Evolutionary conservation across 169 alveolate species (phyloP).

Genomic region (Eimeria praecox): DNA sequence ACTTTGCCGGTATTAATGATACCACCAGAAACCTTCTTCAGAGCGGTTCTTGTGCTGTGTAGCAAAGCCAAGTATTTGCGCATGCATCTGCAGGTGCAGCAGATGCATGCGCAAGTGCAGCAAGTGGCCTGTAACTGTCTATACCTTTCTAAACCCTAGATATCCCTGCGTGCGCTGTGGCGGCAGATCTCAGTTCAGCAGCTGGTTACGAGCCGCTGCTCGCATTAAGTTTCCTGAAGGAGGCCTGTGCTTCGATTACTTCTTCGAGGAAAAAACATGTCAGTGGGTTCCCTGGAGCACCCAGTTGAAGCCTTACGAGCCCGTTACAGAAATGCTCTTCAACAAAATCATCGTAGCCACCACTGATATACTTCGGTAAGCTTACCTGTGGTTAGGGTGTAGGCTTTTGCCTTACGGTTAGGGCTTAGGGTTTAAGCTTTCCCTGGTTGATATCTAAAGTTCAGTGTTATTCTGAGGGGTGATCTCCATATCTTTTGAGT

Average conservation of each 20-base stretch:
- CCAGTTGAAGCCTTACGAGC: slow-evolving; percentile 87
- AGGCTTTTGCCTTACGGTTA: background rate
- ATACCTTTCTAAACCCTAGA: too few relatives aligned
- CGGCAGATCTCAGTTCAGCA: slow-evolving; percentile 85
- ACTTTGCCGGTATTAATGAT: too few relatives aligned
- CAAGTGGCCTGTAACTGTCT: too few relatives aligned
- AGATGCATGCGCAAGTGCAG: background rate
- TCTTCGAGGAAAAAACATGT: slow-evolving; percentile 89
- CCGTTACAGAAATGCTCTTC: slow-evolving; percentile 88
- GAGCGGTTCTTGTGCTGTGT: too few relatives aligned
- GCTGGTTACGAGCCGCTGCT: slow-evolving; percentile 89
- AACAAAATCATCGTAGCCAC: slow-evolving; percentile 90
- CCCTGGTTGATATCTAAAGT: background rate
- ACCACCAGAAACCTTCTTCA: too few relatives aligned
- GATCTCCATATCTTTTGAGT: too few relatives aligned
- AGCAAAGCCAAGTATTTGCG: background rate
- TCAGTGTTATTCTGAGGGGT: too few relatives aligned
- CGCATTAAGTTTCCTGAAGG: slow-evolving; percentile 96
- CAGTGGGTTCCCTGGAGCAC: slow-evolving; percentile 92
- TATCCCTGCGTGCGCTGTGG: background rate
- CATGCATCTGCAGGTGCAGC: background rate
- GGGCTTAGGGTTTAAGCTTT: background rate
- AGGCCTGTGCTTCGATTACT: slow-evolving; percentile 95
- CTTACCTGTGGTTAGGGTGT: background rate
- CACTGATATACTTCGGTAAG: slow-evolving; percentile 85